A percentile compares a stretch with the other conserved stretches of the same genome.
phyloP scores from a whole-genome alignment of 1,284 basidiomycete species.

The Entoloma clypeatum region DNA sequence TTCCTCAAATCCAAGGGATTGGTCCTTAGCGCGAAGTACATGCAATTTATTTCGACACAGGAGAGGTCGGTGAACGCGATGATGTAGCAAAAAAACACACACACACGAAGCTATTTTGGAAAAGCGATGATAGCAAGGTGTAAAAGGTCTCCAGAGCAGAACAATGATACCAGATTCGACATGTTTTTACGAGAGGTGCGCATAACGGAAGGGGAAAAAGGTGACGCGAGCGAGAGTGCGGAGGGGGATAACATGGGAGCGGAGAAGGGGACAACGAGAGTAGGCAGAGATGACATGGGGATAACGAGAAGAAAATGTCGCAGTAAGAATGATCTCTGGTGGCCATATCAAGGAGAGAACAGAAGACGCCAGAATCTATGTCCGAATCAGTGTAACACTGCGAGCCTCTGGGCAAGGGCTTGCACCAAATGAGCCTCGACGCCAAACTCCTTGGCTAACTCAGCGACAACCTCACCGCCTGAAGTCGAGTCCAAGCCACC shows the following conservation, averaged over 20 bases:
- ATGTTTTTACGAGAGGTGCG: conserved; percentile 3
- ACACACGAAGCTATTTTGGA: conserved; percentile 7
- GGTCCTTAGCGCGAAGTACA: no score
- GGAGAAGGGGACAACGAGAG: conserved; percentile 6
- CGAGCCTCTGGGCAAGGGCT: conserved; percentile 60
- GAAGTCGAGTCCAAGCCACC: no score
- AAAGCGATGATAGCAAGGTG: conserved; percentile 8
- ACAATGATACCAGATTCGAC: conserved; percentile 7
- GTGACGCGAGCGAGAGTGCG: conserved; percentile 2
- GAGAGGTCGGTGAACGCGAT: conserved; percentile 4
- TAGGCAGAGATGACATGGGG: conserved; percentile 9
- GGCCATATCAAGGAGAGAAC: conserved; percentile 15
- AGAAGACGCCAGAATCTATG: conserved; percentile 6
- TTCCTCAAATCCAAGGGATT: no score
- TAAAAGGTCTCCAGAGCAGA: conserved; percentile 14
- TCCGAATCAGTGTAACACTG: conserved; percentile 14
- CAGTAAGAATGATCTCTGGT: no score
- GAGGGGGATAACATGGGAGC: background rate
- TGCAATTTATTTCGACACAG: conserved; percentile 9
- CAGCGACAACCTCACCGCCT: conserved; percentile 35
- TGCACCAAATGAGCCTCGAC: conserved; percentile 65
- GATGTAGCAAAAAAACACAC: conserved; percentile 6
- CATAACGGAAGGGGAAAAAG: conserved; percentile 4
- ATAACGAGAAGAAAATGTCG: conserved; percentile 10
- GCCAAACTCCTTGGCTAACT: conserved; percentile 69